phyloP scores from a whole-genome alignment of 1,284 basidiomycete genomes.

The Marasmius sp. region DNA sequence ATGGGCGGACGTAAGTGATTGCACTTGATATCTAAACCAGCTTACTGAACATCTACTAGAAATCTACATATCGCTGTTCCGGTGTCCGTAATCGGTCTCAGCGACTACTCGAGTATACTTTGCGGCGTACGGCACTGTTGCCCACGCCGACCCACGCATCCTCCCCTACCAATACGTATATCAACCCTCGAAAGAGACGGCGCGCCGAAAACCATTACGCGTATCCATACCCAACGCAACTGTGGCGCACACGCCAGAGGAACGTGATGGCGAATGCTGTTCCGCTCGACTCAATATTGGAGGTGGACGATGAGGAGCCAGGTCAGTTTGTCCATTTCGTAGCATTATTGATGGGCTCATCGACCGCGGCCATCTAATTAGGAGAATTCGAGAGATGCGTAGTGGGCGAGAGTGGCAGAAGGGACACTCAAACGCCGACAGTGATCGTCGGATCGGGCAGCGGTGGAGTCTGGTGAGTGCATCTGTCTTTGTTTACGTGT shows the following conservation, averaged over 20 bases:
- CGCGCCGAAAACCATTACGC: conserved; percentile 29
- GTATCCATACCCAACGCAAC: conserved; percentile 2
- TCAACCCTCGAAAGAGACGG: conserved; percentile 38
- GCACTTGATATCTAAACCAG: conserved; percentile 6
- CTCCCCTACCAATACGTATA: conserved; percentile 19
- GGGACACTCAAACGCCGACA: not conserved
- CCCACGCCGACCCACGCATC: conserved; percentile 27
- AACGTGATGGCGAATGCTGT: conserved; percentile 36
- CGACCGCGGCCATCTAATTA: not conserved
- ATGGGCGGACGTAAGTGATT: conserved; percentile 55
- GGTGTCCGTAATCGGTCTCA: conserved; percentile 63
- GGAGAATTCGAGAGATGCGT: not conserved
- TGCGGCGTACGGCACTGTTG: conserved; percentile 55
- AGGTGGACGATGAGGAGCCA: conserved; percentile 31
- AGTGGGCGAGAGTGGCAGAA: not conserved
- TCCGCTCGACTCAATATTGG: conserved; percentile 33
- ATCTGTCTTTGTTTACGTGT: not conserved
- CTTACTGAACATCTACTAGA: conserved; percentile 41
- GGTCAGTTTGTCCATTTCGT: not conserved
- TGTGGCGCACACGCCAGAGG: not conserved
- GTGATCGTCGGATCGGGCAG: not conserved
- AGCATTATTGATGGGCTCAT: not conserved
- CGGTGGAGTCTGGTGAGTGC: not conserved
- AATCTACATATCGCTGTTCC: conserved; percentile 43
- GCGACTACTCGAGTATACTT: conserved; percentile 62